Conservation (phyloP, 1,139 yeast species). For the Suzukiozyma palmioleophila region DNA sequence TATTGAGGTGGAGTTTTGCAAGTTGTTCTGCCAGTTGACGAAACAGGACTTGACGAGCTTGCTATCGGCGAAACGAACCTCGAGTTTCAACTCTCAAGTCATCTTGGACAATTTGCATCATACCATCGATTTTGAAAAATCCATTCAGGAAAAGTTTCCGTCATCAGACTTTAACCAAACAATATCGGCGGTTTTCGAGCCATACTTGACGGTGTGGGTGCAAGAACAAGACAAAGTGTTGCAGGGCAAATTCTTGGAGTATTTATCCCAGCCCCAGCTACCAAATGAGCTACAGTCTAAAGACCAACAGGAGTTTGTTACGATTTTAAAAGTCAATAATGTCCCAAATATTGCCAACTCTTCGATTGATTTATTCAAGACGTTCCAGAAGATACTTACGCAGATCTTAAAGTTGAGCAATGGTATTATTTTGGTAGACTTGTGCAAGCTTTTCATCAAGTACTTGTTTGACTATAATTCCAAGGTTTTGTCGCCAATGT, state of each 20-base stretch:
- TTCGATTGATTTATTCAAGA: constrained; percentile 79
- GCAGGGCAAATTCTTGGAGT: constrained; percentile 57
- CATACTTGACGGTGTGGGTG: constrained; percentile 83
- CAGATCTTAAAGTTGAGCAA: constrained; percentile 75
- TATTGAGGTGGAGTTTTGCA: constrained; percentile 57
- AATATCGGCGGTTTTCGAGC: constrained; percentile 77
- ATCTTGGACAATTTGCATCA: constrained; percentile 42
- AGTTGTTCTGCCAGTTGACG: constrained; percentile 66
- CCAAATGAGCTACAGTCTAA: constrained; percentile 31
- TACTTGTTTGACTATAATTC: constrained; percentile 64
- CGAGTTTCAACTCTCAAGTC: constrained; percentile 46
- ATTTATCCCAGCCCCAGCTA: constrained; percentile 45
- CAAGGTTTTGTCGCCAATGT: constrained; percentile 54
- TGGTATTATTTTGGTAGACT: constrained; percentile 60
- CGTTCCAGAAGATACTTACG: constrained; percentile 64
- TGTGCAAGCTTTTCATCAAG: constrained; percentile 62
- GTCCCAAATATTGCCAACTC: constrained; percentile 68
- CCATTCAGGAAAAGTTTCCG: constrained; percentile 55
- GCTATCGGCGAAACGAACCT: constrained; percentile 21
- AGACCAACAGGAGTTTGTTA: constrained; percentile 23
- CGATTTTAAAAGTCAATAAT: constrained; percentile 36
- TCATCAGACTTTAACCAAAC: constrained; percentile 41
- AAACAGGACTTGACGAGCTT: constrained; percentile 51
- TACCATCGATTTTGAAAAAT: constrained; percentile 69
- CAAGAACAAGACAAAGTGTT: constrained; percentile 71